Conservation (phyloP, 441 rosid genomes). For the Mallotus japonicus region DNA sequence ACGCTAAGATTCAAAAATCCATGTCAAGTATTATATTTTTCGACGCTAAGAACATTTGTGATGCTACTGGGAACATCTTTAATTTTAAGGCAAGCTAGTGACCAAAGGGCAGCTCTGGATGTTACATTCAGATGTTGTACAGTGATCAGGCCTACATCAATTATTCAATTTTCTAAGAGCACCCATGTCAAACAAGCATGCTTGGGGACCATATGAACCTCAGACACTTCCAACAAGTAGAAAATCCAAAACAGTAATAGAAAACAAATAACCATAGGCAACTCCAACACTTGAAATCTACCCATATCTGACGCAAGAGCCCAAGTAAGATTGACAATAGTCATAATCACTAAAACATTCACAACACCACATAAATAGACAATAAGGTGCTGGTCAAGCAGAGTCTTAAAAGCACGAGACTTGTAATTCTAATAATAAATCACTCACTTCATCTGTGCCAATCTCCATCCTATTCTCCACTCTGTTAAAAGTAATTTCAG, state of each 20-base stretch:
- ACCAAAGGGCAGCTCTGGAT: no score
- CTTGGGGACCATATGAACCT: neutral
- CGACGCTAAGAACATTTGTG: neutral
- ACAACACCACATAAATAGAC: neutral
- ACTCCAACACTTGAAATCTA: neutral
- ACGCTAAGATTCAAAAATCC: neutral
- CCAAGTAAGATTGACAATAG: neutral
- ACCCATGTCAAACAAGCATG: neutral
- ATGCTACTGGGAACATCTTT: neutral
- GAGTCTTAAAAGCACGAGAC: neutral
- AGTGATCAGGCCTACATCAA: neutral
- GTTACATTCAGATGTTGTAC: neutral
- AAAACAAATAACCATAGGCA: neutral
- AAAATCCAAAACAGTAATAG: no score
- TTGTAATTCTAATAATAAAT: neutral
- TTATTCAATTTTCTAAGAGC: neutral
- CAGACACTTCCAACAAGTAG: neutral
- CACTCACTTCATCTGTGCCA: neutral
- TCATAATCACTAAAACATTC: no score
- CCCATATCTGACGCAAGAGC: neutral
- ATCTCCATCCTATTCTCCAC: neutral
- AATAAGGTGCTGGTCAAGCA: no score
- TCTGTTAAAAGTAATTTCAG: neutral
- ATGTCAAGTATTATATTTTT: no score
- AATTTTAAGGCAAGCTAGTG: neutral